Evolutionary conservation across 345 rosid genomes (phyloP).

Genomic region (Balakata baccata): DNA sequence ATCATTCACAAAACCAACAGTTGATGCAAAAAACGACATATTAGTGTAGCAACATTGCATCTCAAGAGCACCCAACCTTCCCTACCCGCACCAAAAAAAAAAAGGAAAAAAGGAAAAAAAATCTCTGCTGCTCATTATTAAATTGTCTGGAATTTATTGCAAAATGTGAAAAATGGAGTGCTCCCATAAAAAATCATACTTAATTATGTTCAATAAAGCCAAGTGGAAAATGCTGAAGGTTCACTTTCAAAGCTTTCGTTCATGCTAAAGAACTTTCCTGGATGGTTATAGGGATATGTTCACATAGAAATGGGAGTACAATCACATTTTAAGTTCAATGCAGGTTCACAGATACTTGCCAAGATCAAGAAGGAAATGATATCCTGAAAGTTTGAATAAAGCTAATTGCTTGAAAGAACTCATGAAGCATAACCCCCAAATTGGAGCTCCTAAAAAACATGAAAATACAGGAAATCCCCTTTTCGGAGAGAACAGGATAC

Average conservation of each 20-base stretch:
- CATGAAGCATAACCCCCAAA: neutral
- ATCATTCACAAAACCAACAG: neutral
- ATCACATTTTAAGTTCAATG: too few species aligned
- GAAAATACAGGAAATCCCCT: neutral
- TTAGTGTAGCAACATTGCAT: too few species aligned
- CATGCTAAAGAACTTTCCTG: neutral
- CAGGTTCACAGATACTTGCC: too few species aligned
- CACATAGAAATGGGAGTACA: neutral
- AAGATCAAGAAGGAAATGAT: too few species aligned
- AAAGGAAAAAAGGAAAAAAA: too few species aligned
- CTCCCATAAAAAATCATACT: neutral
- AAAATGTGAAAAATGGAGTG: neutral
- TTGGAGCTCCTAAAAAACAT: neutral
- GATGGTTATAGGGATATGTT: neutral
- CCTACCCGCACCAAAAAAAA: too few species aligned
- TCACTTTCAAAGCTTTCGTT: neutral
- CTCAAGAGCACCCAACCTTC: too few species aligned
- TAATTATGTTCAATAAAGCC: neutral
- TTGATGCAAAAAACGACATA: neutral
- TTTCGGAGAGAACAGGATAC: neutral
- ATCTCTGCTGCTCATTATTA: neutral
- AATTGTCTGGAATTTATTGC: neutral
- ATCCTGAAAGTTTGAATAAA: too few species aligned
- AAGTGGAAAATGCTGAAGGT: neutral
- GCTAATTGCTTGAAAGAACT: neutral